These are phyloP conservation scores for Aspergillus unguis DNA, from an alignment of 2,329 filamentous ascomycete species.

Conservation along the genomic window DNA sequence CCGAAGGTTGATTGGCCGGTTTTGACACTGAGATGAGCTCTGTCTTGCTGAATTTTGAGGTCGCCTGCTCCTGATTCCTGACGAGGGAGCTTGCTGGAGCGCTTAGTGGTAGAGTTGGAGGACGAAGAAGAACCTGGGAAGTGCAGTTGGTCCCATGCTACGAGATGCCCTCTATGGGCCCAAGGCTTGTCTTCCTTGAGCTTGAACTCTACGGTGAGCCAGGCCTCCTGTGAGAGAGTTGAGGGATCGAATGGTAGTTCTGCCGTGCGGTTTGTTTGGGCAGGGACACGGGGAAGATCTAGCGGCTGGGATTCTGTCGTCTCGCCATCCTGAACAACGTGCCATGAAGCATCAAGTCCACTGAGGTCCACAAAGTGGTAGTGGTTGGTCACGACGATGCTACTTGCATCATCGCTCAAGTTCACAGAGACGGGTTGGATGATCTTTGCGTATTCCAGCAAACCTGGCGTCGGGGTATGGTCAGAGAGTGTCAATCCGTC, in stretches of 20 bases:
- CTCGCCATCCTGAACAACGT: slow-evolving; percentile 20
- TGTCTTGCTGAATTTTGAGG: background rate
- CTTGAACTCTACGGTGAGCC: slow-evolving; percentile 47
- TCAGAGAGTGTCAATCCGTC: slow-evolving; percentile 52
- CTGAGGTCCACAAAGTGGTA: slow-evolving; percentile 50
- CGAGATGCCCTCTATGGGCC: slow-evolving; percentile 53
- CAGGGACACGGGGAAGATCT: slow-evolving; percentile 40
- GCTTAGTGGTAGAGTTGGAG: background rate
- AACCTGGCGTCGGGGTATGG: slow-evolving; percentile 56
- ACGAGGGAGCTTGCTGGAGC: background rate
- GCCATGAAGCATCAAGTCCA: slow-evolving; percentile 36
- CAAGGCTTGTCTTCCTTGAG: slow-evolving; percentile 48
- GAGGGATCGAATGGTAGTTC: background rate
- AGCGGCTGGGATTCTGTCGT: slow-evolving; percentile 27
- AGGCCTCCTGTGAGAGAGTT: slow-evolving; percentile 23
- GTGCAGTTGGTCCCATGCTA: slow-evolving; percentile 52
- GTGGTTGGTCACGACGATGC: slow-evolving; percentile 42
- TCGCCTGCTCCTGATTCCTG: background rate
- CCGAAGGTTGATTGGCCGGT: background rate
- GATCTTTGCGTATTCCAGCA: slow-evolving; percentile 57
- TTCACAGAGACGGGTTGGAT: slow-evolving; percentile 54
- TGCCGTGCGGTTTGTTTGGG: slow-evolving; percentile 36
- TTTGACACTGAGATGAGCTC: background rate
- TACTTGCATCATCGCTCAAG: slow-evolving; percentile 37
- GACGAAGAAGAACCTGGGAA: background rate